These are phyloP conservation scores for Helicocarpus griseus DNA, from an alignment of 2,329 filamentous ascomycete species.

Conservation along the genomic window DNA sequence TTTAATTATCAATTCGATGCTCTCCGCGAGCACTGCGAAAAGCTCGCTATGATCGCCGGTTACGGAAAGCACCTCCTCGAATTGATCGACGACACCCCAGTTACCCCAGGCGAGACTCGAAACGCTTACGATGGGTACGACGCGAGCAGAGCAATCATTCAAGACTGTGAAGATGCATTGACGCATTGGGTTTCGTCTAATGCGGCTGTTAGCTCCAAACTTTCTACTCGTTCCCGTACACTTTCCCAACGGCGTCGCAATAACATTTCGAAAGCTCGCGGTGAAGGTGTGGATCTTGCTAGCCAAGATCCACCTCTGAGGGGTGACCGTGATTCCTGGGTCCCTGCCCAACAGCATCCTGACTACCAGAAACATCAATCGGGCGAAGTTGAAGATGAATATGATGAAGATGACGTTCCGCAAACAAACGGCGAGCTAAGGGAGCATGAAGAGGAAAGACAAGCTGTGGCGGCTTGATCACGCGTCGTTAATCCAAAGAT, in stretches of 20 bases:
- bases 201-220: conserved; percentile 75
- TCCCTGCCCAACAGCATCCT: conserved; percentile 55
- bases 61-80: conserved; percentile 98
- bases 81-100: conserved; percentile 89
- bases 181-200: conserved; percentile 95
- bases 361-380: conserved; percentile 25
- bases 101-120: conserved; percentile 93
- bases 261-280: conserved; percentile 55
- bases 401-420: conserved; percentile 17
- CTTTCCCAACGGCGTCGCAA: conserved; percentile 75
- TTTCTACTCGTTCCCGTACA: conserved; percentile 78
- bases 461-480: neutral
- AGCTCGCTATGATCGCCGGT: conserved; percentile 93
- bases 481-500: neutral
- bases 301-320: conserved; percentile 70
- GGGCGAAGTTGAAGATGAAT: conserved; percentile 36
- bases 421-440: neutral
- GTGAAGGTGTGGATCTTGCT: conserved; percentile 71
- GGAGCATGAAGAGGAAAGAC: neutral
- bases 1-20: conserved; percentile 98
- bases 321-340: conserved; percentile 71
- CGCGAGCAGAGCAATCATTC: conserved; percentile 95
- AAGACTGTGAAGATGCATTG: conserved; percentile 94
- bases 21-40: conserved; percentile 93
- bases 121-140: conserved; percentile 96